These are phyloP conservation scores for Thoreauomyces humboldtii DNA, from an alignment of 192 early-diverging fungal species.

Conservation along the genomic window DNA sequence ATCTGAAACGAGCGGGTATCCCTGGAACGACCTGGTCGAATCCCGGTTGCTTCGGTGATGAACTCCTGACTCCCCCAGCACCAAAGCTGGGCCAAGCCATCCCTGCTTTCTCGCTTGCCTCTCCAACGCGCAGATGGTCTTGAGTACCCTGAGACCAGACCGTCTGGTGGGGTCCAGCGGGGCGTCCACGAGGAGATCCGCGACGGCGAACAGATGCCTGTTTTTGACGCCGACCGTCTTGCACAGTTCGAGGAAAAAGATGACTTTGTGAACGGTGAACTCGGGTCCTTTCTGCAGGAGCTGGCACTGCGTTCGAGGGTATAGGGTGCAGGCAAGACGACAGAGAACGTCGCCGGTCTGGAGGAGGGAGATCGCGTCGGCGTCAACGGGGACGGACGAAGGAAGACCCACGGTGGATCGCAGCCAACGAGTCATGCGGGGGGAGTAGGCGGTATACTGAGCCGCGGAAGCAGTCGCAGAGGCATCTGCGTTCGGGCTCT, in stretches of 20 bases:
- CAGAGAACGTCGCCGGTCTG: constrained; percentile 46
- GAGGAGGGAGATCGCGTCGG: constrained; percentile 32
- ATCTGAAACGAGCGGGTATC: constrained; percentile 6
- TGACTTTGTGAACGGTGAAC: constrained; percentile 53
- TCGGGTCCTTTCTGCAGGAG: constrained; percentile 45
- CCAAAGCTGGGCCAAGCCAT: constrained; percentile 46
- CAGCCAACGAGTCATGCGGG: constrained; percentile 39
- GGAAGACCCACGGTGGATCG: background rate
- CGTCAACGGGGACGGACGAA: background rate
- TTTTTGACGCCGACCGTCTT: constrained; percentile 48
- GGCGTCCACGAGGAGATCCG: constrained; percentile 38
- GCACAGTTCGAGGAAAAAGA: constrained; percentile 56
- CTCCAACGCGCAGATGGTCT: constrained; percentile 48
- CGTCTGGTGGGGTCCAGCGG: constrained; percentile 20
- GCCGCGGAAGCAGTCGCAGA: background rate
- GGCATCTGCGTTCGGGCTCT: background rate
- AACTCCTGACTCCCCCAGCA: no score
- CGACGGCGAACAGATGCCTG: constrained; percentile 41
- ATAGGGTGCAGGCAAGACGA: constrained; percentile 39
- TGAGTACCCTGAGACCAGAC: constrained; percentile 36
- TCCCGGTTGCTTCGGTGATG: no score
- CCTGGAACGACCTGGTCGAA: no score
- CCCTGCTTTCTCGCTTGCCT: constrained; percentile 43
- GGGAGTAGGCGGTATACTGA: constrained; percentile 41
- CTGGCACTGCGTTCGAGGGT: constrained; percentile 46